These are phyloP conservation scores for Metschnikowia aberdeeniae DNA, from an alignment of 805 yeast species.

Conservation along the genomic window DNA sequence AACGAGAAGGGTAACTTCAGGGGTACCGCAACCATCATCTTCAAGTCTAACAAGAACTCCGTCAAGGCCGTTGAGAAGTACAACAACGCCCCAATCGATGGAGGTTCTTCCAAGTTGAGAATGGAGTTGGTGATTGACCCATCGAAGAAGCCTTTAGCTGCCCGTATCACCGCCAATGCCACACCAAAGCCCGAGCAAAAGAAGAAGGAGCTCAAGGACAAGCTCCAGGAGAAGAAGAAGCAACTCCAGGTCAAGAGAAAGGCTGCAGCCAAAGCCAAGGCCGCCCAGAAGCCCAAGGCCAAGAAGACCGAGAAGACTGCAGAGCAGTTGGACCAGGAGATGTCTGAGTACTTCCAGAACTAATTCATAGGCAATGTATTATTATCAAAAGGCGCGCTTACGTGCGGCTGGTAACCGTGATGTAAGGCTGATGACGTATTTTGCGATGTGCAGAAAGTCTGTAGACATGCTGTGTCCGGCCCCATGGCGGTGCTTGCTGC, in stretches of 20 bases:
- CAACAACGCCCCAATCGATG: slow-evolving; percentile 92
- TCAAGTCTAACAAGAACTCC: slow-evolving; percentile 67
- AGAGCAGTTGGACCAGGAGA: slow-evolving; percentile 95
- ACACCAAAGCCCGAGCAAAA: slow-evolving; percentile 23
- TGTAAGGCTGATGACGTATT: background rate
- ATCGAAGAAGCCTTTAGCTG: slow-evolving; percentile 63
- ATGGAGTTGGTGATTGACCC: slow-evolving; percentile 86
- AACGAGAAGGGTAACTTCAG: slow-evolving; percentile 86
- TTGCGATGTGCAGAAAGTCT: background rate
- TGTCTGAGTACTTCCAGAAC: slow-evolving; percentile 86
- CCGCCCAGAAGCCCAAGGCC: slow-evolving; percentile 35
- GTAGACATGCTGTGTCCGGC: too few species aligned
- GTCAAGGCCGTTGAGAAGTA: slow-evolving; percentile 73
- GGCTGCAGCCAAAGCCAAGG: slow-evolving; percentile 27
- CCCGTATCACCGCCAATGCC: slow-evolving; percentile 61
- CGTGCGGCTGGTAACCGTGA: background rate
- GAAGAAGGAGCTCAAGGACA: slow-evolving; percentile 22
- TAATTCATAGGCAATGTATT: slow-evolving; percentile 6
- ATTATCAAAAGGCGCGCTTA: background rate
- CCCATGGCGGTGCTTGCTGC: background rate
- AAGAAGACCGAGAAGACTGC: slow-evolving; percentile 57
- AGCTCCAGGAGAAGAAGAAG: slow-evolving; percentile 22
- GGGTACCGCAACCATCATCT: slow-evolving; percentile 86
- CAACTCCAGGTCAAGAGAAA: slow-evolving; percentile 31
- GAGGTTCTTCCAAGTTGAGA: slow-evolving; percentile 72